Conservation (phyloP, 768 basidiomycete species). For the Pulveroboletus sp. region DNA sequence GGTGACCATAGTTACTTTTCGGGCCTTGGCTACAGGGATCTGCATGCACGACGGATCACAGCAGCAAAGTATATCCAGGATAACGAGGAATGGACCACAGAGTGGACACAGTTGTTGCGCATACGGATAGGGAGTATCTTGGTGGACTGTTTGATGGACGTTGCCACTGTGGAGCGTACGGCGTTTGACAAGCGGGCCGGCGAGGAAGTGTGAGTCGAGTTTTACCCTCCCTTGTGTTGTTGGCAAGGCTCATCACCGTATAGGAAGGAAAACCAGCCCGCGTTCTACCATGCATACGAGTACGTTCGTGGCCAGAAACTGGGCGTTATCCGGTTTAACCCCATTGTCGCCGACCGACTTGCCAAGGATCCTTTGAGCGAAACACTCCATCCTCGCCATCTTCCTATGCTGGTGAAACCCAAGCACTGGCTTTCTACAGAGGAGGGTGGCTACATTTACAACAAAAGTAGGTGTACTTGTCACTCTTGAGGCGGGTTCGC, state of each 20-base stretch:
- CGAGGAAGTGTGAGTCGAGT: slow-evolving; percentile 51
- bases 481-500: neutral
- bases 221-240: neutral
- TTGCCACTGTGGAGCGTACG: slow-evolving; percentile 70
- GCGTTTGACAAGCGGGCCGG: slow-evolving; percentile 57
- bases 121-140: slow-evolving; percentile 81
- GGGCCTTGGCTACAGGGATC: slow-evolving; percentile 53
- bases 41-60: slow-evolving; percentile 63
- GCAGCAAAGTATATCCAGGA: slow-evolving; percentile 64
- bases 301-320: slow-evolving; percentile 91
- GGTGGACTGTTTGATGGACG: slow-evolving; percentile 80
- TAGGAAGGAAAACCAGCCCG: slow-evolving; percentile 80
- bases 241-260: slow-evolving; percentile 3
- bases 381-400: slow-evolving; percentile 85
- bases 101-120: slow-evolving; percentile 79
- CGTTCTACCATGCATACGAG: slow-evolving; percentile 90
- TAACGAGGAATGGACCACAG: slow-evolving; percentile 69
- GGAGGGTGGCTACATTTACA: slow-evolving; percentile 82
- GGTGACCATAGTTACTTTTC: slow-evolving; percentile 50
- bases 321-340: slow-evolving; percentile 88
- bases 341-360: slow-evolving; percentile 71
- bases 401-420: slow-evolving; percentile 94
- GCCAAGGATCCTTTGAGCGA: slow-evolving; percentile 68
- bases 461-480: slow-evolving; percentile 51
- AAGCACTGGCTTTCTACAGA: slow-evolving; percentile 80